A percentile compares a stretch with the other conserved stretches of the same genome.
phyloP scores from a whole-genome alignment of 495 filamentous ascomycete genomes.

The Penicillium canariense region DNA sequence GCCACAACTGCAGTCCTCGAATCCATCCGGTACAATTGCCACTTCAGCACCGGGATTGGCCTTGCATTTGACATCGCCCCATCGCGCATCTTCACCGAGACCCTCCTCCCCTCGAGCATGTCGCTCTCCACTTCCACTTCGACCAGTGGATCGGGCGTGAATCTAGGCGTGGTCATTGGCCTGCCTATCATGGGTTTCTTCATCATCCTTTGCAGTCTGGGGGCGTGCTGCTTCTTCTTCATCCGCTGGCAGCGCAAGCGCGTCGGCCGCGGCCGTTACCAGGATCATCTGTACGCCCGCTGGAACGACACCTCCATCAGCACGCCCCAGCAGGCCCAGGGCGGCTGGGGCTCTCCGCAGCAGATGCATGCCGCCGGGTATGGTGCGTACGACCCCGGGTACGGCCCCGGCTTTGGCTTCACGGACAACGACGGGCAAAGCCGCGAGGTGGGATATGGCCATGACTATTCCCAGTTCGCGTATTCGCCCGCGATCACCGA shows the following conservation, averaged over 20 bases:
- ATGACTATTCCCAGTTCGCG: conserved; percentile 8
- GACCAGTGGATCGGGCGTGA: conserved; percentile 20
- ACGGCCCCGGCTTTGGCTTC: conserved; percentile 25
- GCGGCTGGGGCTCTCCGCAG: conserved; percentile 16
- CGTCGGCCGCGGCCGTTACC: conserved; percentile 19
- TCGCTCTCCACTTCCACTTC: conserved; percentile 27
- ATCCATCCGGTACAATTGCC: conserved; percentile 50
- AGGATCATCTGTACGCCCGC: conserved; percentile 25
- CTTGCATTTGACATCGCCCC: conserved; percentile 42
- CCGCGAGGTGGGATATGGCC: conserved; percentile 17
- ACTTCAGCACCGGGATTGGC: conserved; percentile 35
- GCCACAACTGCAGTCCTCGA: conserved; percentile 41
- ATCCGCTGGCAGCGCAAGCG: conserved; percentile 38
- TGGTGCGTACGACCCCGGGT: conserved; percentile 4
- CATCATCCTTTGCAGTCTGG: conserved; percentile 25
- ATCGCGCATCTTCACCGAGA: conserved; percentile 43
- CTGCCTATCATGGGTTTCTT: conserved; percentile 46
- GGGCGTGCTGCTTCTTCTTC: conserved; percentile 39
- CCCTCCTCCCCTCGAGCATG: conserved; percentile 38
- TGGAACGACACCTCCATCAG: conserved; percentile 30
- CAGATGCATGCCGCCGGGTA: conserved; percentile 3
- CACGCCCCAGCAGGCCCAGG: conserved; percentile 17
- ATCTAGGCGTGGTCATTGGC: conserved; percentile 45
- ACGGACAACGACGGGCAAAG: conserved; percentile 27
- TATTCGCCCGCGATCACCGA: conserved; percentile 14